phyloP scores from a whole-genome alignment of 2,329 filamentous ascomycete species.

The Pseudocercospora ulei region DNA sequence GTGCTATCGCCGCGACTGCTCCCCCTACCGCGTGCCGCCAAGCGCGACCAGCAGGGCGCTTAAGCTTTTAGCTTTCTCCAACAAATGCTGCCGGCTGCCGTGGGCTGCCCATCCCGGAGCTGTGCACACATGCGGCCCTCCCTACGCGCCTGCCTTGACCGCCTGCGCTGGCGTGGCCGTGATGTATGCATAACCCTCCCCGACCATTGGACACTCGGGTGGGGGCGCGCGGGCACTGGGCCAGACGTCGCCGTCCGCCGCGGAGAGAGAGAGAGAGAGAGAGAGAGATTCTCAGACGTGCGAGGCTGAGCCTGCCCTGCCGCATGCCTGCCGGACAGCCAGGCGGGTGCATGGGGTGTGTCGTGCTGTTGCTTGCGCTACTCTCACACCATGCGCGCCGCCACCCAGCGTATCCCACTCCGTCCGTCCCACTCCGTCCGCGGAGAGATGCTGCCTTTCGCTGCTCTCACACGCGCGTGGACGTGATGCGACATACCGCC shows the following conservation, averaged over 20 bases:
- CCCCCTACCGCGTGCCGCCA: slow-evolving; percentile 14
- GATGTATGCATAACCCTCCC: no score
- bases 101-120: slow-evolving; percentile 6
- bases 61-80: slow-evolving; percentile 15
- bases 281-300: no score
- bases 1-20: not conserved
- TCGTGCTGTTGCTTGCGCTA: slow-evolving; percentile 14
- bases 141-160: no score
- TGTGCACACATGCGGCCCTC: no score
- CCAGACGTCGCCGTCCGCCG: slow-evolving; percentile 9
- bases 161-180: not conserved
- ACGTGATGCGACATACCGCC: slow-evolving; percentile 7
- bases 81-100: not conserved
- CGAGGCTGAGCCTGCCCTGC: slow-evolving; percentile 1
- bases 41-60: slow-evolving; percentile 12
- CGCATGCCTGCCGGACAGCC: not conserved
- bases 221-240: slow-evolving; percentile 1
- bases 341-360: not conserved
- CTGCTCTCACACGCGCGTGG: slow-evolving; percentile 1
- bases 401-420: no score
- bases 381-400: slow-evolving; percentile 18
- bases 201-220: no score
- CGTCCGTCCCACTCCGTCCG: no score
- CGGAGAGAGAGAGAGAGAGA: no score
- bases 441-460: no score